phyloP scores from a whole-genome alignment of 768 basidiomycete genomes.

The Amanita pallidorosea region DNA sequence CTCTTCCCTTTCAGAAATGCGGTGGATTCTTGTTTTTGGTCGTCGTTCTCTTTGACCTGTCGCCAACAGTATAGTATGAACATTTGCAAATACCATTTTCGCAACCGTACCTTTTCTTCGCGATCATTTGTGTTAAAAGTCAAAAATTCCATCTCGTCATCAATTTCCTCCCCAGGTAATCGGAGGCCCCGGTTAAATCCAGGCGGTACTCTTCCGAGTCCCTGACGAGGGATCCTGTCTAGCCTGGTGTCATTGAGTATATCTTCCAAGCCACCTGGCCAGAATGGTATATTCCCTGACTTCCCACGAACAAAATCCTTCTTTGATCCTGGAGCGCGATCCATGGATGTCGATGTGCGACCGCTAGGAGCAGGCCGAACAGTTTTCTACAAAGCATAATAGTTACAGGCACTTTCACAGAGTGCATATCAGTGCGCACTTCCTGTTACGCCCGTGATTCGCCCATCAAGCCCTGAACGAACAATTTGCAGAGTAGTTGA shows the following conservation, averaged over 20 bases:
- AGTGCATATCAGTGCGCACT: constrained; percentile 26
- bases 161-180: constrained; percentile 46
- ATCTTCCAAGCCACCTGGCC: constrained; percentile 87
- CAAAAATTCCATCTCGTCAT: constrained; percentile 35
- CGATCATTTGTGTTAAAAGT: constrained; percentile 18
- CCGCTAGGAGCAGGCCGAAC: constrained; percentile 52
- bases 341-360: constrained; percentile 75
- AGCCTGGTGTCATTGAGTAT: constrained; percentile 26
- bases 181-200: constrained; percentile 76
- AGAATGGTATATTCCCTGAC: constrained; percentile 86
- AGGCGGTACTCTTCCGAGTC: constrained; percentile 65
- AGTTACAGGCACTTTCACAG: constrained; percentile 3
- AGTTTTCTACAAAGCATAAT: constrained; percentile 28
- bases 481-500: constrained; percentile 67
- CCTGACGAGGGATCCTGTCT: constrained; percentile 23
- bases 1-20: constrained; percentile 13
- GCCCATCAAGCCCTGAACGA: constrained; percentile 70
- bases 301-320: constrained; percentile 89
- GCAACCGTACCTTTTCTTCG: constrained; percentile 3
- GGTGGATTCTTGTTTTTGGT: constrained; percentile 7
- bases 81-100: neutral
- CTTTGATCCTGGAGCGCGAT: constrained; percentile 71
- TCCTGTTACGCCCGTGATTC: constrained; percentile 76
- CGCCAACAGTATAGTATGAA: neutral
- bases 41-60: constrained; percentile 8